Evolutionary conservation across 2,329 filamentous ascomycete species (phyloP), one percentile per base, ranked within the genome.

Genomic region (Arachnomyces sp.): DNA sequence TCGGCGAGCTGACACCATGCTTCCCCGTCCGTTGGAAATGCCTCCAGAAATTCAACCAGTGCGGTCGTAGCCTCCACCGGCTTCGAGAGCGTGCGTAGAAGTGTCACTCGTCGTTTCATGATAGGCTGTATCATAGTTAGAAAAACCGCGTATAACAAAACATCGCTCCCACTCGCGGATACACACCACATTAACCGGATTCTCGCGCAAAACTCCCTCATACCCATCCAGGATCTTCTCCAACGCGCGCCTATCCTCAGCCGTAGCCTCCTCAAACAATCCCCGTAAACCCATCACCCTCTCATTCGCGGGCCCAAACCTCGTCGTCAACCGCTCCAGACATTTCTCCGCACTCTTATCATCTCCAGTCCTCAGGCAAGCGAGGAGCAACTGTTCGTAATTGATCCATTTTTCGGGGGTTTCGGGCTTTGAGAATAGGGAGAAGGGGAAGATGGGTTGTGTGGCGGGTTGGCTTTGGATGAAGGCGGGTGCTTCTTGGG

Each of bases 1-100:
- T 94, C 87, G 39, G 85, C 79, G 50, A 96, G 71, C 66, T 98
- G 92, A 38, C 86, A 78, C 92, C 92, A 98, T 7, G 84, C 81
- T 67, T 98, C 92, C 4, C 82, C 81, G 66, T 98, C 92, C 2
- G 85, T 94, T 2, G 92, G 89, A 39, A 81, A 84, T 45, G 82
- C 80, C 56, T 93, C 84, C 34, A 98, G 68, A 18, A 96, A 72
- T 42, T 80, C 73, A 46, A 81, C 79, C 43, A 96, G 66, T 18
- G 82, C 79, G 25, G 77, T 67, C 33, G 89, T 83, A 1, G 92
- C 85, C 47, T 95, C 87, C 1, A 74, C 55, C 1, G 70, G 68
- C 53, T 78, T 79, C 20, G 79, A 80, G 61, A 93, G 72, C 18
- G 82, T 83, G 51, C 80, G 79, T 43, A 96, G 68, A 28, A 96